Evolutionary conservation across 1,284 basidiomycete species (phyloP), one percentile per base, ranked within the genome.

Genomic region (Ustilago hordei): DNA sequence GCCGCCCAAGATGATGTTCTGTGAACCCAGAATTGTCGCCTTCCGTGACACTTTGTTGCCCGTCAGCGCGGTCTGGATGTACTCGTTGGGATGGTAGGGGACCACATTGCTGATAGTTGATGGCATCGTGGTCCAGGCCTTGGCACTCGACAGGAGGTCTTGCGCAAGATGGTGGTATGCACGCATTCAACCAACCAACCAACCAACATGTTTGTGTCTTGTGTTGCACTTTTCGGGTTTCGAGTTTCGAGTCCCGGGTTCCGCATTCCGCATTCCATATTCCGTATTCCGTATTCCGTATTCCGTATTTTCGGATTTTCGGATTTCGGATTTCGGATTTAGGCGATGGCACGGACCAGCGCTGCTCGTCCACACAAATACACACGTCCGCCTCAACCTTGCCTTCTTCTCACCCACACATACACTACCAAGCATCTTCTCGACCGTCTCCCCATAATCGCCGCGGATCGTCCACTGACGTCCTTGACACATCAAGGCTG

Each of bases 1-100:
- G 47, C 96, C 97, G 39, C 94, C 95, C 3, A 99, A 91, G 69
- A 98, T 94, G 85, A 99, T 99, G 85, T 98, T 98, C 84, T 95
- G 92, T 8, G 95, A 94, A 9, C 97, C 97, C 50, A 92, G 91
- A 79, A 99, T 98, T n/a, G 91, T 92, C 9, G 95, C 94, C 75
- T 93, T 91, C 55, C 95, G 91, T 39, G 95, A 97, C 58, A 98
- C 95, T 87, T 95, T 95, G 88, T 95, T 94, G 60, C 93, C 93
- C 72, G 92, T 93, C 81, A 93, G 91, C n/a, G 79, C 74, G 15
- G 83, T 85, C 57, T 80, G 75, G 43, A 85, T 78, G 59, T 83
- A 85, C 48, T 83, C 77, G 35, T 73, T 69, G 3, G 80, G 70
- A 31, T 76, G 50, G 52, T 79, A 81, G 0, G 64, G 53, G 11